A percentile compares a stretch with the other conserved stretches of the same genome.
Conservation (phyloP, 179 eudicot species). For the Actinidia arguta region DNA sequence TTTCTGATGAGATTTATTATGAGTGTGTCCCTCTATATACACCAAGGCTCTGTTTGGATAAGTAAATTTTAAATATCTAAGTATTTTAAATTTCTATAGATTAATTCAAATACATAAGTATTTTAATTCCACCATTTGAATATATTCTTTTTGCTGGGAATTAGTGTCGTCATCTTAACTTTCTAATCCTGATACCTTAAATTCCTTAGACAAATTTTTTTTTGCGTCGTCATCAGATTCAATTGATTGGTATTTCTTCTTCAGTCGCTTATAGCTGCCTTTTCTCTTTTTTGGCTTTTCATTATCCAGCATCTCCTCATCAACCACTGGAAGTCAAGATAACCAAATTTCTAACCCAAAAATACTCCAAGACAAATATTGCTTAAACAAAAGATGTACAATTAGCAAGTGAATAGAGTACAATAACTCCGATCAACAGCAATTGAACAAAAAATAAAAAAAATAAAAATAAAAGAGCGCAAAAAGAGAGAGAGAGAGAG, state of each 20-base stretch:
- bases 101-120: no score
- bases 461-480: no score
- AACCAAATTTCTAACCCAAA: not conserved
- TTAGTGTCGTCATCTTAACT: conserved; percentile 79
- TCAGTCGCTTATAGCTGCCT: conserved; percentile 40
- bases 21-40: no score
- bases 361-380: not conserved
- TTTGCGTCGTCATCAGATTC: conserved; percentile 63
- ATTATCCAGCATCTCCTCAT: conserved; percentile 55
- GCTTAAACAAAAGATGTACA: not conserved
- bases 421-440: not conserved
- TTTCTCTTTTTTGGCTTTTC: conserved; percentile 38
- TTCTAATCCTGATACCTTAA: conserved; percentile 34
- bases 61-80: no score
- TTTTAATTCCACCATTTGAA: no score
- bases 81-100: no score
- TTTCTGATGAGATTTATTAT: no score
- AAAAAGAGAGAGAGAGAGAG: no score
- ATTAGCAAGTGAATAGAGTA: not conserved
- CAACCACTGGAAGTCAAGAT: conserved; percentile 41
- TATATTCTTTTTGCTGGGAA: conserved; percentile 19
- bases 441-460: no score
- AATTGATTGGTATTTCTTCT: conserved; percentile 48
- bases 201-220: conserved; percentile 29
- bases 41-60: no score